A percentile compares a stretch with the other conserved stretches of the same genome.
Conservation (phyloP, 202 grass and related monocot species). For the Setaria viridis region DNA sequence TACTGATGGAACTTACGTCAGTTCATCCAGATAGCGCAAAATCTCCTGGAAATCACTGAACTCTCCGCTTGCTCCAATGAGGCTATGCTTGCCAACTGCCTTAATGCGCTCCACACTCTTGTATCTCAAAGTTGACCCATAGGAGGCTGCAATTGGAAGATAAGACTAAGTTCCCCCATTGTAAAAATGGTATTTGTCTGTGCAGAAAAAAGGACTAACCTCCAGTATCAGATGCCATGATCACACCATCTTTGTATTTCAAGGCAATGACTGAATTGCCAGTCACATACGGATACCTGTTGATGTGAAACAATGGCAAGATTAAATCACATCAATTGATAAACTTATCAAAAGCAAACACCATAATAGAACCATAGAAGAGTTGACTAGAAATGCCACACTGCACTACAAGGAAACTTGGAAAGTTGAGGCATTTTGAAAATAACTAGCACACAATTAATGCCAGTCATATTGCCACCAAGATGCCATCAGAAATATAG, state of each 20-base stretch:
- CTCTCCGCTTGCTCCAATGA: constrained; percentile 96
- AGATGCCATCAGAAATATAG: neutral
- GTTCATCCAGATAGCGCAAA: constrained; percentile 92
- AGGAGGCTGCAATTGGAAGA: constrained; percentile 67
- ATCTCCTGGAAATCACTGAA: constrained; percentile 99
- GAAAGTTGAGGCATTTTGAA: neutral
- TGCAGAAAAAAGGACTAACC: constrained; percentile 53
- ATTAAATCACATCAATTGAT: constrained; percentile 26
- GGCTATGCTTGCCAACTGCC: constrained; percentile 85
- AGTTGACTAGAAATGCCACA: neutral
- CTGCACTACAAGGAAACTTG: neutral
- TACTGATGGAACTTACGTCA: constrained; percentile 65
- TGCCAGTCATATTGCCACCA: neutral
- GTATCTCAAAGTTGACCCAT: constrained; percentile 97
- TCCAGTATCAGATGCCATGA: constrained; percentile 91
- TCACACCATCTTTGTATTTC: constrained; percentile 98
- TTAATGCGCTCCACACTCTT: constrained; percentile 98
- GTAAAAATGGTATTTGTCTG: neutral
- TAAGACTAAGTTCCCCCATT: constrained; percentile 33
- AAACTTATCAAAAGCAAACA: constrained; percentile 4
- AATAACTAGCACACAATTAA: neutral
- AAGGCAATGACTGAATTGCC: constrained; percentile 92
- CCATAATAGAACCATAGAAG: neutral
- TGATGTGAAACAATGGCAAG: constrained; percentile 24
- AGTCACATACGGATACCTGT: constrained; percentile 97